Evolutionary conservation across 1,139 yeast species (phyloP).

Genomic region (Komagataea norvegica): DNA sequence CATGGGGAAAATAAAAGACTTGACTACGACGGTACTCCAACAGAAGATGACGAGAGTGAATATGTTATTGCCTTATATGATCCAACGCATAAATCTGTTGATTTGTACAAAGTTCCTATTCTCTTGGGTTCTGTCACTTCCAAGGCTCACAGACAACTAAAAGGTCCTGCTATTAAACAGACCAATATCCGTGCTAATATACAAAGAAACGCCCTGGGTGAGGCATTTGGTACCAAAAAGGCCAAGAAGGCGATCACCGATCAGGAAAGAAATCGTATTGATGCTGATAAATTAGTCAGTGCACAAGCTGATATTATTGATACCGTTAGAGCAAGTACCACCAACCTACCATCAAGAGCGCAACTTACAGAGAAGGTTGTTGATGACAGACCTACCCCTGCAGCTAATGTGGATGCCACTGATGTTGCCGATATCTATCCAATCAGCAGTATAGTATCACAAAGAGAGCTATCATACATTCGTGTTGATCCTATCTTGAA

Average conservation of each 20-base stretch:
- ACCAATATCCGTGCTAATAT: slow-evolving; percentile 42
- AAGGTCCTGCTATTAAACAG: slow-evolving; percentile 61
- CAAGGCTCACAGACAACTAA: slow-evolving; percentile 44
- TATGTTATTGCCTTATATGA: slow-evolving; percentile 71
- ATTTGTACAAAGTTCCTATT: slow-evolving; percentile 58
- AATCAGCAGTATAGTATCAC: slow-evolving; percentile 62
- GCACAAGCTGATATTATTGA: slow-evolving; percentile 80
- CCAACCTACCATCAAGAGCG: slow-evolving; percentile 64
- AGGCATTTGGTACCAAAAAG: slow-evolving; percentile 94
- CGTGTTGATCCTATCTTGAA: slow-evolving; percentile 53
- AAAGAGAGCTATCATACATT: slow-evolving; percentile 57
- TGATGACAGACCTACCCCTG: slow-evolving; percentile 79
- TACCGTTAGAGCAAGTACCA: slow-evolving; percentile 66
- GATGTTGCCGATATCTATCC: slow-evolving; percentile 81
- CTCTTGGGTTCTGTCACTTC: slow-evolving; percentile 52
- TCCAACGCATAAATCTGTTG: slow-evolving; percentile 51
- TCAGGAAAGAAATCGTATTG: slow-evolving; percentile 78
- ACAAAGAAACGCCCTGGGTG: slow-evolving; percentile 83
- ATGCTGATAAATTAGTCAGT: slow-evolving; percentile 71
- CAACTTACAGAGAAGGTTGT: slow-evolving; percentile 49
- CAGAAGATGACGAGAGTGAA: slow-evolving; percentile 34
- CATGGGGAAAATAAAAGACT: slow-evolving; percentile 78
- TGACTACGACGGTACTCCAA: slow-evolving; percentile 64
- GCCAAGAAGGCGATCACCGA: slow-evolving; percentile 88
- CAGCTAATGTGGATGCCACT: slow-evolving; percentile 69